Conservation (phyloP, 768 basidiomycete species). For the Collybia mongolica region DNA sequence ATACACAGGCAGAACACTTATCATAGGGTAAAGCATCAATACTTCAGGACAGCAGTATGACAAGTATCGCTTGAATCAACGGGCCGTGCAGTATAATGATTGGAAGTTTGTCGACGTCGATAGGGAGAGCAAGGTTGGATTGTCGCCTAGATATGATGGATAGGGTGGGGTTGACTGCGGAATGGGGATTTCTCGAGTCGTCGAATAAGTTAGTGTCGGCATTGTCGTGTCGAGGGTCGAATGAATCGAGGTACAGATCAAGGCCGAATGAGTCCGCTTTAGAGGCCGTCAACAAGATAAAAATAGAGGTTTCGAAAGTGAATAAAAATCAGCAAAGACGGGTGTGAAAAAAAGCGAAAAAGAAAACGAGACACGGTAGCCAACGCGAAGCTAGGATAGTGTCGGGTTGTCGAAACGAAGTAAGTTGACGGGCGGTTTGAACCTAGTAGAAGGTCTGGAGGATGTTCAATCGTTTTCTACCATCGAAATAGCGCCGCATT, state of each 20-base stretch:
- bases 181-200: slow-evolving; percentile 14
- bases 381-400: no score
- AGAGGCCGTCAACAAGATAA: neutral
- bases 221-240: slow-evolving; percentile 1
- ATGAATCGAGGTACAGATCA: slow-evolving; percentile 7
- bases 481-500: slow-evolving; percentile 88
- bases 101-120: slow-evolving; percentile 1
- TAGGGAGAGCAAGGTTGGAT: slow-evolving; percentile 2
- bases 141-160: slow-evolving; percentile 20
- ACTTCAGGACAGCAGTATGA: slow-evolving; percentile 6
- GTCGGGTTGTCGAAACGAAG: neutral
- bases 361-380: slow-evolving; percentile 3
- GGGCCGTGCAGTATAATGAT: slow-evolving; percentile 9
- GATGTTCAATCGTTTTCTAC: slow-evolving; percentile 64
- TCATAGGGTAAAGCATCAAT: slow-evolving; percentile 5
- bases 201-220: neutral
- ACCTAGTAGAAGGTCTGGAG: neutral
- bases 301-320: slow-evolving; percentile 5
- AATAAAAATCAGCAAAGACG: slow-evolving; percentile 19
- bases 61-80: neutral
- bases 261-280: neutral
- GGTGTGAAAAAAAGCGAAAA: slow-evolving; percentile 8
- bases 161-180: slow-evolving; percentile 19
- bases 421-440: neutral
- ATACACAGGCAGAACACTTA: slow-evolving; percentile 9